Conservation (phyloP, 768 basidiomycete genomes). For the Agrocybe praecox region DNA sequence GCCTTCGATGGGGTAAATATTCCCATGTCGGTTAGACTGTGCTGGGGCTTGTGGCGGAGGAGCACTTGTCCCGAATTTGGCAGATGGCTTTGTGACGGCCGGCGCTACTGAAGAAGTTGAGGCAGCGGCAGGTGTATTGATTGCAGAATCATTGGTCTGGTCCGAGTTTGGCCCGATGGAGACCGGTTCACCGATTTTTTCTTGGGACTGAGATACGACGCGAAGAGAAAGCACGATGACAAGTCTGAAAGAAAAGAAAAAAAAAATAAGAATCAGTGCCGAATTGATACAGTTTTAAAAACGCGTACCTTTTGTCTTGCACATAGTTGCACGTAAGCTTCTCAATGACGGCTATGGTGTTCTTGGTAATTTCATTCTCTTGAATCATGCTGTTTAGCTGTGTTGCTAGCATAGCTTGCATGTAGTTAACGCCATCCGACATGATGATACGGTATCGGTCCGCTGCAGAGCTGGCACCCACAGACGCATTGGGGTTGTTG, state of each 20-base stretch:
- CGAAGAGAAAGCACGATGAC: conserved; percentile 77
- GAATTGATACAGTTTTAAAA: conserved; percentile 1
- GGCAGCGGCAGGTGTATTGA: conserved; percentile 15
- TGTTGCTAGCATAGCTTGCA: conserved; percentile 95
- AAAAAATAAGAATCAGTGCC: conserved; percentile 2
- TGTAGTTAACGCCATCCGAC: conserved; percentile 85
- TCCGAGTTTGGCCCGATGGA: conserved; percentile 30
- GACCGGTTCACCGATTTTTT: conserved; percentile 75
- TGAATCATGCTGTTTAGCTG: conserved; percentile 81
- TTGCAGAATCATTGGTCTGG: conserved; percentile 28
- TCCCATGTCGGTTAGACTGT: conserved; percentile 30
- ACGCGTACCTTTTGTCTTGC: conserved; percentile 76
- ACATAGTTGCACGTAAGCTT: conserved; percentile 83
- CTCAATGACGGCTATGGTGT: conserved; percentile 70
- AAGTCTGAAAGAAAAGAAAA: conserved; percentile 49
- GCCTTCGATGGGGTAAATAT: conserved; percentile 83
- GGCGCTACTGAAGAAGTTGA: conserved; percentile 24
- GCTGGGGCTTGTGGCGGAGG: conserved; percentile 22
- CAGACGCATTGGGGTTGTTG: conserved; percentile 17
- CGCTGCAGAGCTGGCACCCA: conserved; percentile 26
- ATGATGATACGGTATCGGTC: conserved; percentile 83
- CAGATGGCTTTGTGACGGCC: conserved; percentile 12
- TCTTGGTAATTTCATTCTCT: conserved; percentile 60
- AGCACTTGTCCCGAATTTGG: conserved; percentile 7
- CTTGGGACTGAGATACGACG: conserved; percentile 50